Conservation (phyloP, 2,329 filamentous ascomycete genomes). For the Fusarium dlaminii region DNA sequence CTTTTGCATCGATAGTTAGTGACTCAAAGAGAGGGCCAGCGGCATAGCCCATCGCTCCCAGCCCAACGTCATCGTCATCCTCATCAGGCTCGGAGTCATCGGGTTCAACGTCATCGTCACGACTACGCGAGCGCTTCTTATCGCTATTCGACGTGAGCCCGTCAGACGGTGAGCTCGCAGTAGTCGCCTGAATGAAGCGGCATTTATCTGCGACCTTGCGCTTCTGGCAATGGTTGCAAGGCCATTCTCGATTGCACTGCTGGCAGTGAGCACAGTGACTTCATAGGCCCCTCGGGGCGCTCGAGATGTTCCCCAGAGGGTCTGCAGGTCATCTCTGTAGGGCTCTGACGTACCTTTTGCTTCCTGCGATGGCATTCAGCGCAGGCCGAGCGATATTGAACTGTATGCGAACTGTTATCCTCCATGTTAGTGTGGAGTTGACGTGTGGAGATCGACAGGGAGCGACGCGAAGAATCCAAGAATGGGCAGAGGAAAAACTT, state of each 20-base stretch:
- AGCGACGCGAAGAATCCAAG: slow-evolving; percentile 26
- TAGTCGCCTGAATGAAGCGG: slow-evolving; percentile 42
- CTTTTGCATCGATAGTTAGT: slow-evolving; percentile 38
- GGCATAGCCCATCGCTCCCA: slow-evolving; percentile 49
- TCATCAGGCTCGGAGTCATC: slow-evolving; percentile 33
- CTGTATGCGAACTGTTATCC: slow-evolving; percentile 54
- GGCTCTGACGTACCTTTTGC: slow-evolving; percentile 47
- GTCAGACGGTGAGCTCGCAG: slow-evolving; percentile 25
- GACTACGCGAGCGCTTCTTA: slow-evolving; percentile 40
- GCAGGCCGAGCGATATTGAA: slow-evolving; percentile 51
- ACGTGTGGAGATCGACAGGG: slow-evolving; percentile 36
- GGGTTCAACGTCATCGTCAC: slow-evolving; percentile 30
- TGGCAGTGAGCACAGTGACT: slow-evolving; percentile 47
- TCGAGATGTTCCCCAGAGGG: background rate
- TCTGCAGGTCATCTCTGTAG: background rate
- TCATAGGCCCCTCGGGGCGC: slow-evolving; percentile 17
- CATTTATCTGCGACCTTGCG: slow-evolving; percentile 50
- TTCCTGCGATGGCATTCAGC: slow-evolving; percentile 55
- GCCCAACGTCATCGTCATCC: slow-evolving; percentile 41
- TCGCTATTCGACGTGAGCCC: slow-evolving; percentile 14
- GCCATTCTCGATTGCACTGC: slow-evolving; percentile 52
- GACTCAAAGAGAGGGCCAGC: slow-evolving; percentile 45
- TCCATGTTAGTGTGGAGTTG: slow-evolving; percentile 44
- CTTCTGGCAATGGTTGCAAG: slow-evolving; percentile 52
- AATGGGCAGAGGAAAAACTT: slow-evolving; percentile 33